Evolutionary conservation across 495 filamentous ascomycete genomes (phyloP), one percentile per base, ranked within the genome.

Genomic region (Chaetomium tenue): DNA sequence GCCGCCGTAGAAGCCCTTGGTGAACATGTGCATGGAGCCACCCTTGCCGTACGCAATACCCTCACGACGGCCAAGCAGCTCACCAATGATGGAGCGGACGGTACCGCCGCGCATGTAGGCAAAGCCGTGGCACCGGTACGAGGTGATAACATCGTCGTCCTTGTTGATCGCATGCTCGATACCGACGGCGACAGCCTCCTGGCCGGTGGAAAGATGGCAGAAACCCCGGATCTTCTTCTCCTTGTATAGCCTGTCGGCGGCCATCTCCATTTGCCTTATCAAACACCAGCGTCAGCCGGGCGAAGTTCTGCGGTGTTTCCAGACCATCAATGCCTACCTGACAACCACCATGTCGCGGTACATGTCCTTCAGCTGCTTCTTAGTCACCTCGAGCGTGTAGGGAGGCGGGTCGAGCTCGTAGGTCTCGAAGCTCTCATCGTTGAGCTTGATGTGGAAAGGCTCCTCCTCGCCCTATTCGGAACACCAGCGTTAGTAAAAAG

Each of bases 11-110:
- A 98, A 98, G 67, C 92, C 92, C 77, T 91, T 91, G 71, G 93
- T 83, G 84, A 98, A 98, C 94, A 98, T 98, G 84, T 98, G 94
- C 94, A 98, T 98, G 62, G 91, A 96, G 68, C 94, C 94, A 72
- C 94, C 94, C 85, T 98, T 98, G 73, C 94, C 94, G 83, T 96
- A 93, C 61, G 94, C 91, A 75, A 98, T 98, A 79, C 94, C 94
- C 72, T 93, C 92, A 72, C 94, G 87, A 68, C 94, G 89, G 68
- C 94, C 94, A 33, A 98, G 86, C 60, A 98, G 85, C 81, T 98
- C 94, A 70, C 93, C 94, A 74, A 98, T 96, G 78, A 98, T 96
- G 62, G 88, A 89, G 76, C 91, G 89, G 71, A 98, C 87, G 61
- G 89, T 89, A 71, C 86, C 95, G 63, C 94, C 94, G 67, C 95